Evolutionary conservation across 768 basidiomycete species (phyloP).

Genomic region (Lactifluus piperatus): DNA sequence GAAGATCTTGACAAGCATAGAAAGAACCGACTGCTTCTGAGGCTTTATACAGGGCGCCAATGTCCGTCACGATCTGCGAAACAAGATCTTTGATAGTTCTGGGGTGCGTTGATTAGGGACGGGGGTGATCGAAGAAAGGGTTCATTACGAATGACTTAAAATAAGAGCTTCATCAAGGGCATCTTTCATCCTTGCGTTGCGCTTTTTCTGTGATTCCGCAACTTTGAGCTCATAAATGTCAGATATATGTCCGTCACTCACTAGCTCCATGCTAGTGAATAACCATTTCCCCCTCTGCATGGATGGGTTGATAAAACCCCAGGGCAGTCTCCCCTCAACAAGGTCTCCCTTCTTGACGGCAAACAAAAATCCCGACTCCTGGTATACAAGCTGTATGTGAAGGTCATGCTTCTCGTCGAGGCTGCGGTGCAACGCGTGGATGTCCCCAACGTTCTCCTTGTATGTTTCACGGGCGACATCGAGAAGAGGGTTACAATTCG

Average conservation of each 20-base stretch:
- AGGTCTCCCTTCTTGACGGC: conserved; percentile 58
- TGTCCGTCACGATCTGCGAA: conserved; percentile 53
- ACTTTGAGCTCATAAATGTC: background rate
- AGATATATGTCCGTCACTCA: conserved; percentile 28
- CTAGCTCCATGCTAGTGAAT: conserved; percentile 78
- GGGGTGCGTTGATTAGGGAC: background rate
- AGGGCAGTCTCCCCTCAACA: conserved; percentile 54
- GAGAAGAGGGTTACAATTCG: conserved; percentile 72
- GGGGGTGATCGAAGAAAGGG: background rate
- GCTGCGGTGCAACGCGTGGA: conserved; percentile 54
- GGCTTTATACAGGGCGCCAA: conserved; percentile 80
- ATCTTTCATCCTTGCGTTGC: conserved; percentile 85
- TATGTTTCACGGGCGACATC: conserved; percentile 94
- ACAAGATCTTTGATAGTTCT: conserved; percentile 80
- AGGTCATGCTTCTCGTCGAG: conserved; percentile 56
- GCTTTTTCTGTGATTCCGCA: conserved; percentile 53
- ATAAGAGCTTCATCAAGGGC: conserved; percentile 84
- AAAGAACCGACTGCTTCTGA: conserved; percentile 69
- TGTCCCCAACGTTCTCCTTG: conserved; percentile 88
- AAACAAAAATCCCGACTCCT: conserved; percentile 69
- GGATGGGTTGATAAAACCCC: conserved; percentile 59
- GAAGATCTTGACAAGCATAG: background rate
- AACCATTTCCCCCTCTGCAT: conserved; percentile 61
- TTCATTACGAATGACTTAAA: conserved; percentile 64
- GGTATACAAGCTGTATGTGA: conserved; percentile 58